Conservation (phyloP, 164 flowering plant genomes). For the Umbellularia californica region DNA sequence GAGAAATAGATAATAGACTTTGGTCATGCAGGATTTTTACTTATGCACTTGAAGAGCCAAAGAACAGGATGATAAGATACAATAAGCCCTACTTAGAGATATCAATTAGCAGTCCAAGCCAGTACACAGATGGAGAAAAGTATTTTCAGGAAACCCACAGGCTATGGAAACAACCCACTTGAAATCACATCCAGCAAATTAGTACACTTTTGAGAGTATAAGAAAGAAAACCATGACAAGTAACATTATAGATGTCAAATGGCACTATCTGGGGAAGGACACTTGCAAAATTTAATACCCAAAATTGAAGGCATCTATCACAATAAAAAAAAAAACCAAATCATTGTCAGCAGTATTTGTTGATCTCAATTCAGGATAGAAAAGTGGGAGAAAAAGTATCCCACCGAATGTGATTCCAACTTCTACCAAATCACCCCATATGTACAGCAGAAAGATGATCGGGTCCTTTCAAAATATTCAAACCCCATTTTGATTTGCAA, state of each 20-base stretch:
- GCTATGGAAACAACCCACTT: neutral
- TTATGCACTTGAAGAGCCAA: neutral
- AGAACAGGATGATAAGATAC: neutral
- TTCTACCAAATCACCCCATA: no score
- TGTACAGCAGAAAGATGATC: no score
- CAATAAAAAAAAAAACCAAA: no score
- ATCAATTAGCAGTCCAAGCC: neutral
- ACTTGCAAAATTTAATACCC: no score
- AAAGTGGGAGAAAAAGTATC: no score
- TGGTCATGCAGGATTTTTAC: neutral
- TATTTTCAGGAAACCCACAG: neutral
- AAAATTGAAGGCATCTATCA: no score
- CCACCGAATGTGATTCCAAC: no score
- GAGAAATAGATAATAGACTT: neutral
- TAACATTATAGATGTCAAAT: neutral
- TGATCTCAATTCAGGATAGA: no score
- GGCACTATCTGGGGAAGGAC: neutral
- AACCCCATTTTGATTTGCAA: no score
- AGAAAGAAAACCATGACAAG: neutral
- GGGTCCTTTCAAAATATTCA: no score
- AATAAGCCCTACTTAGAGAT: neutral
- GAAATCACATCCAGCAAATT: neutral
- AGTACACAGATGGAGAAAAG: neutral
- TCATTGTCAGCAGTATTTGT: no score
- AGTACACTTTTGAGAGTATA: neutral